Percentiles rank a stretch among this genome's conserved stretches.
Conservation (phyloP, 352 stramenopile species). For the Aphanomyces euteiches region DNA sequence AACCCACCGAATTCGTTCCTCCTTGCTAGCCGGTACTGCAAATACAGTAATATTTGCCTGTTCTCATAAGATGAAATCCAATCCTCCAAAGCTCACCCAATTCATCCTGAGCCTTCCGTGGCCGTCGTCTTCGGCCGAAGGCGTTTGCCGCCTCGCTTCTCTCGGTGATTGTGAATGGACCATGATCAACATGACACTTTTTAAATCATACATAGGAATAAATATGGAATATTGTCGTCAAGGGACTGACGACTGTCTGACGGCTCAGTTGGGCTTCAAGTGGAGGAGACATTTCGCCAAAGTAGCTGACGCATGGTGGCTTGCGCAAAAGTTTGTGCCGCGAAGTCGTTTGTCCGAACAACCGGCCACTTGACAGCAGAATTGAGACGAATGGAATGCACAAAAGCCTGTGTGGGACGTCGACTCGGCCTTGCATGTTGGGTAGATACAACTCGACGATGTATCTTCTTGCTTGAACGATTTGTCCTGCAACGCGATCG, state of each 20-base stretch:
- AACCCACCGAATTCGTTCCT: too few relatives aligned
- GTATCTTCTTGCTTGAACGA: too few relatives aligned
- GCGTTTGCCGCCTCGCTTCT: too few relatives aligned
- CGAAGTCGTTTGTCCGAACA: constrained; percentile 14
- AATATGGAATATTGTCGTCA: not conserved
- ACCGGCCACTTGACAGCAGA: constrained; percentile 25
- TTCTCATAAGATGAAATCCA: too few relatives aligned
- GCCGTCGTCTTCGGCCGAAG: too few relatives aligned
- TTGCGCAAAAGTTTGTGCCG: constrained; percentile 4
- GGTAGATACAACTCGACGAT: constrained; percentile 17
- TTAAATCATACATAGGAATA: not conserved
- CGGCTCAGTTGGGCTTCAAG: not conserved
- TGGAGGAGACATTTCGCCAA: constrained; percentile 20
- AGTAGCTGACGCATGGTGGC: constrained; percentile 9
- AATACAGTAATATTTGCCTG: too few relatives aligned
- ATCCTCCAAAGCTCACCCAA: too few relatives aligned
- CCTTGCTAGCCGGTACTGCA: too few relatives aligned
- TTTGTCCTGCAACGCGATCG: constrained; percentile 3
- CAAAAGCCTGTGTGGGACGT: constrained; percentile 11
- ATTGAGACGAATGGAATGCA: constrained; percentile 18
- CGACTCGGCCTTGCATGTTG: constrained; percentile 4
- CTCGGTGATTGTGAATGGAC: too few relatives aligned
- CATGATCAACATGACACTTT: too few relatives aligned
- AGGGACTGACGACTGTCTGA: too few relatives aligned
- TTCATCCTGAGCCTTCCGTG: too few relatives aligned